These are phyloP conservation scores for Bassia scoparia DNA, from an alignment of 148 eudicot genomes.

Conservation along the genomic window DNA sequence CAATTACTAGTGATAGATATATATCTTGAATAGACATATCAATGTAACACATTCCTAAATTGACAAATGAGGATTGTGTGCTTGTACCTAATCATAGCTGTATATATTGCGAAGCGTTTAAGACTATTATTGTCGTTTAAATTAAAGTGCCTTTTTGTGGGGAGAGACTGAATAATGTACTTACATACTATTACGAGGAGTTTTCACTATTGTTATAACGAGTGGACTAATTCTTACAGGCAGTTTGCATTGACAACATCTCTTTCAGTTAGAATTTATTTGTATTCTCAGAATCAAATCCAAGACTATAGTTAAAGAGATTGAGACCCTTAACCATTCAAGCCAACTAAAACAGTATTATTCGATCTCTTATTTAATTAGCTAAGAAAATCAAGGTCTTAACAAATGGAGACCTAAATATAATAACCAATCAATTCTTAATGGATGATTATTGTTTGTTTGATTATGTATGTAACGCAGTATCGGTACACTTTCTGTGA, in stretches of 20 bases:
- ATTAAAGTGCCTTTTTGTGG: slow-evolving; percentile 15
- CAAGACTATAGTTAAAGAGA: too few relatives aligned
- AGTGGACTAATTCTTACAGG: too few relatives aligned
- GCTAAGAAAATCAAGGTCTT: slow-evolving; percentile 23
- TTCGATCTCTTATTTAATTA: slow-evolving; percentile 10
- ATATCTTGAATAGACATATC: not conserved
- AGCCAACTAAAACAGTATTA: too few relatives aligned
- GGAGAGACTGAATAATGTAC: too few relatives aligned
- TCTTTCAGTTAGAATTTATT: too few relatives aligned
- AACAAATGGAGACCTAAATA: slow-evolving; percentile 7
- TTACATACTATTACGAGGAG: too few relatives aligned
- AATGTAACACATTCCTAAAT: slow-evolving; percentile 19
- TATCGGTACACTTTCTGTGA: slow-evolving; percentile 21
- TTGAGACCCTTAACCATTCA: too few relatives aligned
- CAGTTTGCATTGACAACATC: too few relatives aligned
- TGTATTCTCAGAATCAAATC: too few relatives aligned
- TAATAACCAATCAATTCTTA: slow-evolving; percentile 19
- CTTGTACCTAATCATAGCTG: slow-evolving; percentile 12
- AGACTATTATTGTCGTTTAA: not conserved
- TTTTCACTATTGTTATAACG: too few relatives aligned
- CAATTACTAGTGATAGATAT: not conserved
- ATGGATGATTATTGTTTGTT: not conserved
- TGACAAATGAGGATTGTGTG: slow-evolving; percentile 18
- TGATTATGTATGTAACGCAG: slow-evolving; percentile 15
- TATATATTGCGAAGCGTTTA: slow-evolving; percentile 8